phyloP scores from a whole-genome alignment of 202 grass and related monocot species.

The Setaria viridis region DNA sequence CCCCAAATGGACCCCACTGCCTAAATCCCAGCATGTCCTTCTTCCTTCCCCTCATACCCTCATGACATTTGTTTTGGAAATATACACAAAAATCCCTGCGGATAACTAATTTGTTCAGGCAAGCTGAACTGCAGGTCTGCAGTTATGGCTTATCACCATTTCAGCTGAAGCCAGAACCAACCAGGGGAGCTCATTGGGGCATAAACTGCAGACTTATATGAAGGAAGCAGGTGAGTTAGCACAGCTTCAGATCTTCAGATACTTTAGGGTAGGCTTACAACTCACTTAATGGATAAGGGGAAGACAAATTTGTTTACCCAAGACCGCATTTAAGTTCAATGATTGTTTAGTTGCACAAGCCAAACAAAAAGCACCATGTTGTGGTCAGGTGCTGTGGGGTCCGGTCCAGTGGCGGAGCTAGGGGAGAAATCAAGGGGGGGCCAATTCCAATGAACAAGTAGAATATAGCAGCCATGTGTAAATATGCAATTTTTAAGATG shows the following conservation, averaged over 20 bases:
- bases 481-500: too few relatives aligned
- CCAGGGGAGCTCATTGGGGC: not conserved
- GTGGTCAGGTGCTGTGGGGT: not conserved
- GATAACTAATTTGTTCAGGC: not conserved
- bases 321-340: not conserved
- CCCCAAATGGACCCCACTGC: not conserved
- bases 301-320: not conserved
- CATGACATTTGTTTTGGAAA: not conserved
- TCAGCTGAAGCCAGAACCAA: not conserved
- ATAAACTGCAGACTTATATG: not conserved
- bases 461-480: too few relatives aligned
- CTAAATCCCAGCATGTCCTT: not conserved
- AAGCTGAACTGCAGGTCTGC: not conserved
- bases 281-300: not conserved
- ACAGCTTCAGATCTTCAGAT: not conserved
- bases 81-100: not conserved
- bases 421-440: too few relatives aligned
- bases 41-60: not conserved
- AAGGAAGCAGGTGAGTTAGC: not conserved
- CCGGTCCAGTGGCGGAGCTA: too few relatives aligned
- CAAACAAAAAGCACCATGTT: constrained; percentile 4
- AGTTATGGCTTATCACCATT: not conserved
- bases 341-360: not conserved
- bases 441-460: too few relatives aligned
- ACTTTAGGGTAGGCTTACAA: constrained; percentile 11